These are phyloP conservation scores for Chaetomiaceae sp. DNA, from an alignment of 2,329 filamentous ascomycete species.

Conservation along the genomic window DNA sequence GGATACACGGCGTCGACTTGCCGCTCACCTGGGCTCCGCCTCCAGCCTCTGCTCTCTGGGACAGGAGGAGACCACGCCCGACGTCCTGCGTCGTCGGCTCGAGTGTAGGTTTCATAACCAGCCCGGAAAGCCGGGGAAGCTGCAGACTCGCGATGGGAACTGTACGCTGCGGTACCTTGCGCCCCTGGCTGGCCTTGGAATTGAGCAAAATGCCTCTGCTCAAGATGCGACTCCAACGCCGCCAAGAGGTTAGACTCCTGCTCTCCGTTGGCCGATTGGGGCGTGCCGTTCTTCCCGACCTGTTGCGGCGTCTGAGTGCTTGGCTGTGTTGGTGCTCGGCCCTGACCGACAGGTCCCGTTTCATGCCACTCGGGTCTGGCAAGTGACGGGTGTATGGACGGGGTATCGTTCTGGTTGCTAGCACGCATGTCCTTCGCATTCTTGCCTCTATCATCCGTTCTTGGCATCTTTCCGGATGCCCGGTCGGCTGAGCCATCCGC, in stretches of 20 bases:
- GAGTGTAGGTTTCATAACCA: background rate
- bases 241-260: conserved; percentile 22
- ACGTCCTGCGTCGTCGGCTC: background rate
- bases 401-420: conserved; percentile 27
- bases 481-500: conserved; percentile 7
- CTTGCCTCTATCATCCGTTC: conserved; percentile 28
- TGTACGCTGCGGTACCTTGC: conserved; percentile 15
- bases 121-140: background rate
- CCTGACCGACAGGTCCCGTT: conserved; percentile 5
- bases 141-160: conserved; percentile 8
- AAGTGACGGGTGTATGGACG: conserved; percentile 29
- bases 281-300: conserved; percentile 2
- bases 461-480: conserved; percentile 22
- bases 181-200: background rate
- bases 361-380: conserved; percentile 7
- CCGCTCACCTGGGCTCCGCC: background rate
- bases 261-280: conserved; percentile 1
- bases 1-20: conserved; percentile 10
- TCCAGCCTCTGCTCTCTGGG: background rate
- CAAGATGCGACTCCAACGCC: conserved; percentile 28
- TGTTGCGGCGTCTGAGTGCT: conserved; percentile 5
- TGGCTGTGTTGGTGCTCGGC: background rate
- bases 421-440: conserved; percentile 34
- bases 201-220: conserved; percentile 11
- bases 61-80: background rate